phyloP scores from a whole-genome alignment of 1,284 basidiomycete genomes.

The Athelia sp. region DNA sequence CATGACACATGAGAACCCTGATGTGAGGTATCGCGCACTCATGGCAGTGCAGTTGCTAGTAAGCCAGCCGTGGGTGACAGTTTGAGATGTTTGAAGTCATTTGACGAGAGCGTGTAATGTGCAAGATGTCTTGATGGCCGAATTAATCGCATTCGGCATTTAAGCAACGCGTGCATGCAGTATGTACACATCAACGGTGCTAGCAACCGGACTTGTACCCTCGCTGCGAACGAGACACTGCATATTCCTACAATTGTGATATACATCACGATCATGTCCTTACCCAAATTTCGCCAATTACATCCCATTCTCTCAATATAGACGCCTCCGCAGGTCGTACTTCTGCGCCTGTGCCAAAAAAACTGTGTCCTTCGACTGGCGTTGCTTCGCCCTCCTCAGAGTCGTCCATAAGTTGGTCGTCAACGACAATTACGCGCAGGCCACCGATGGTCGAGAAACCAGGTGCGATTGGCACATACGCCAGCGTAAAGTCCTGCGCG shows the following conservation, averaged over 20 bases:
- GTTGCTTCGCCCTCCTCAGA: slow-evolving; percentile 15
- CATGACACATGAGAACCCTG: slow-evolving; percentile 83
- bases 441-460: slow-evolving; percentile 63
- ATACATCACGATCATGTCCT: background rate
- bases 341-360: slow-evolving; percentile 16
- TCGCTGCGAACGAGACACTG: background rate
- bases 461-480: slow-evolving; percentile 46
- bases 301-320: slow-evolving; percentile 62
- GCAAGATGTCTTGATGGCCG: too few species aligned
- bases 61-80: slow-evolving; percentile 70
- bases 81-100: slow-evolving; percentile 13
- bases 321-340: slow-evolving; percentile 22
- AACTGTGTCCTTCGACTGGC: slow-evolving; percentile 4
- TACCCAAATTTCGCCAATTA: slow-evolving; percentile 67
- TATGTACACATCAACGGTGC: too few species aligned
- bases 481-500: slow-evolving; percentile 54
- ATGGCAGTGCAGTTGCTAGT: slow-evolving; percentile 80
- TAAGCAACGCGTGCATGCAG: too few species aligned
- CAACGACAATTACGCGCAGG: slow-evolving; percentile 53
- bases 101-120: too few species aligned
- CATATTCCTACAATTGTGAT: background rate
- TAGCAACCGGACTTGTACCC: too few species aligned
- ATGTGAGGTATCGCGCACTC: slow-evolving; percentile 90
- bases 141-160: too few species aligned
- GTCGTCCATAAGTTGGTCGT: slow-evolving; percentile 42